phyloP scores from a whole-genome alignment of 2,329 filamentous ascomycete species.

The Reticulascus tulasneorum region DNA sequence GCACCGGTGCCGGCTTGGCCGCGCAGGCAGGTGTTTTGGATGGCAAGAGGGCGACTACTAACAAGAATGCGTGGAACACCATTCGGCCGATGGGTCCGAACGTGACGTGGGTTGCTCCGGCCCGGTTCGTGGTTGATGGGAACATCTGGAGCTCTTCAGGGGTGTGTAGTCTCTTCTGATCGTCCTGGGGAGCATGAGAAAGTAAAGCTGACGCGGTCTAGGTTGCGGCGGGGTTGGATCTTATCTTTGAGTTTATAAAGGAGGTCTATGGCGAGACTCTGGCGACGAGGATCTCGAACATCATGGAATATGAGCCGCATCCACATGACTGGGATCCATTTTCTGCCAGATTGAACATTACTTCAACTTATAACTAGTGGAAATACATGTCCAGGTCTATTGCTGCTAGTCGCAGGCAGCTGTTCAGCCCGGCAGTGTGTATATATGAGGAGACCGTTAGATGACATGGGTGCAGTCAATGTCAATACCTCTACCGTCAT shows the following conservation, averaged over 20 bases:
- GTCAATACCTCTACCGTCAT: no score
- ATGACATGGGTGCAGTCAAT: no score
- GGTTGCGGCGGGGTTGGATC: slow-evolving; percentile 32
- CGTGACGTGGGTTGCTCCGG: slow-evolving; percentile 57
- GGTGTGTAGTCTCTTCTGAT: slow-evolving; percentile 22
- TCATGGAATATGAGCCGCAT: slow-evolving; percentile 48
- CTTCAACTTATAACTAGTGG: slow-evolving; percentile 15
- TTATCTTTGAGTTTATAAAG: slow-evolving; percentile 31
- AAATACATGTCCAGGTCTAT: no score
- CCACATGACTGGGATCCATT: slow-evolving; percentile 24
- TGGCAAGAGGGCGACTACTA: slow-evolving; percentile 59
- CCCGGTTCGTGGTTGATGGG: slow-evolving; percentile 62
- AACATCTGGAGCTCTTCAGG: slow-evolving; percentile 66
- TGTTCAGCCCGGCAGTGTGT: no score
- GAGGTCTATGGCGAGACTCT: slow-evolving; percentile 45
- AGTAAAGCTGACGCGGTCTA: slow-evolving; percentile 7
- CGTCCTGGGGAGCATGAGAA: background rate
- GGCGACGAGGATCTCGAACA: slow-evolving; percentile 39
- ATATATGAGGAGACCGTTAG: no score
- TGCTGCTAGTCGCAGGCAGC: no score
- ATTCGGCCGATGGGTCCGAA: slow-evolving; percentile 43
- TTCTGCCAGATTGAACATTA: slow-evolving; percentile 19
- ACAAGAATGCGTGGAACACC: slow-evolving; percentile 54
- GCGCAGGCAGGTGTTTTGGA: slow-evolving; percentile 58
- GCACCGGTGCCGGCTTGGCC: slow-evolving; percentile 58